Percentiles rank a stretch among this genome's conserved stretches.
These are phyloP conservation scores for Asterophora lycoperdoides DNA, from an alignment of 768 basidiomycete species.

Conservation along the genomic window DNA sequence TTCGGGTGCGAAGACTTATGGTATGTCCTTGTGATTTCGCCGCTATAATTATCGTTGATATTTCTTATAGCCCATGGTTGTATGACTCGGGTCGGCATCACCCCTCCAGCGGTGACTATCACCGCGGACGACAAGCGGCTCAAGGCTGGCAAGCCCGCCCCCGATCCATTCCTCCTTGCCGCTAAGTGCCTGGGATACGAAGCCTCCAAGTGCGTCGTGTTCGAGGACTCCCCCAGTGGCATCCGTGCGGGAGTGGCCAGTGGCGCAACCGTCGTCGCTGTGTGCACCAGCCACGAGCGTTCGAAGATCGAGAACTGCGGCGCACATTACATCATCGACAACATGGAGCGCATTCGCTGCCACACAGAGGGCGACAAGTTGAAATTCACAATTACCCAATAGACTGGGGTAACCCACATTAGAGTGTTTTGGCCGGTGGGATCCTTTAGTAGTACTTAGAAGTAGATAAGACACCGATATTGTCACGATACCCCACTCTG, in stretches of 20 bases:
- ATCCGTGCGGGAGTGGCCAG: slow-evolving; percentile 69
- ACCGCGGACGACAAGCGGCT: slow-evolving; percentile 75
- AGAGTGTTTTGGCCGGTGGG: too few species aligned
- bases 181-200: slow-evolving; percentile 54
- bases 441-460: too few species aligned
- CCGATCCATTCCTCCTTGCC: slow-evolving; percentile 61
- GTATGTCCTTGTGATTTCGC: slow-evolving; percentile 26
- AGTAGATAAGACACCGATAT: too few species aligned
- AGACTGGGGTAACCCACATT: too few species aligned
- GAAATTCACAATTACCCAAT: slow-evolving; percentile 35
- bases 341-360: slow-evolving; percentile 47
- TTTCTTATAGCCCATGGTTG: slow-evolving; percentile 50
- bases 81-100: slow-evolving; percentile 66
- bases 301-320: slow-evolving; percentile 50
- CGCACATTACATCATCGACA: slow-evolving; percentile 52
- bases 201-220: slow-evolving; percentile 63
- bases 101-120: slow-evolving; percentile 63
- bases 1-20: slow-evolving; percentile 68
- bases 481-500: too few species aligned
- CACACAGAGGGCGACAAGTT: slow-evolving; percentile 37
- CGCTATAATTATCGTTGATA: neutral
- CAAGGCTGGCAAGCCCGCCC: slow-evolving; percentile 60
- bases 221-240: slow-evolving; percentile 80
- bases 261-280: slow-evolving; percentile 69
- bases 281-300: slow-evolving; percentile 70